A percentile compares a stretch with the other conserved stretches of the same genome.
Conservation (phyloP, 805 yeast species). For the Metschnikowia bowlesiae region DNA sequence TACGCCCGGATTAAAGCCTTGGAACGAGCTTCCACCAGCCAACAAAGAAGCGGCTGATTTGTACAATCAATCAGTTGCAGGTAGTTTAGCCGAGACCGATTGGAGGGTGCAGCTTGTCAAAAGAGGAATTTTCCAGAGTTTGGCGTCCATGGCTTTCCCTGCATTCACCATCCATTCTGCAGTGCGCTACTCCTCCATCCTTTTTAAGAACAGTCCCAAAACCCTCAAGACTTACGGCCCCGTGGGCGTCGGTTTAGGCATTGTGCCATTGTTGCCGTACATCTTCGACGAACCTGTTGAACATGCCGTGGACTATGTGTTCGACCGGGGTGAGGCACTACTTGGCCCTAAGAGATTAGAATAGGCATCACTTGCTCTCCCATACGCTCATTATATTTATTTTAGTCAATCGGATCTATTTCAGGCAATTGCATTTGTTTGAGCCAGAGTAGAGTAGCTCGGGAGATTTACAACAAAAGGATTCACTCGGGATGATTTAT, state of each 20-base stretch:
- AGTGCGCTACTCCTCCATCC: constrained; percentile 62
- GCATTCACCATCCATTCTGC: constrained; percentile 79
- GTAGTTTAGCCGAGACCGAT: constrained; percentile 45
- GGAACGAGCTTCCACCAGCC: constrained; percentile 46
- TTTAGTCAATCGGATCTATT: not conserved
- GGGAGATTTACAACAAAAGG: no score
- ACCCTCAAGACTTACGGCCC: constrained; percentile 64
- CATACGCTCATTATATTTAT: not conserved
- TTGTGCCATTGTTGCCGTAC: constrained; percentile 75
- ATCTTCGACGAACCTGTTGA: constrained; percentile 83
- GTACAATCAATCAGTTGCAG: constrained; percentile 20
- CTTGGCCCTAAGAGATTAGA: constrained; percentile 1
- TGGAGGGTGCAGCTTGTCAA: constrained; percentile 64
- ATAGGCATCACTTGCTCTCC: not conserved
- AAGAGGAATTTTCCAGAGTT: constrained; percentile 74
- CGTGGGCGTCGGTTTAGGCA: constrained; percentile 69
- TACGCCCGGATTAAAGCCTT: constrained; percentile 58
- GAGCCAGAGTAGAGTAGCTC: not conserved
- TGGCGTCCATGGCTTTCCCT: constrained; percentile 84
- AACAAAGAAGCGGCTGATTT: constrained; percentile 34
- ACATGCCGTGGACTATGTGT: constrained; percentile 55
- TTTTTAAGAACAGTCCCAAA: constrained; percentile 53
- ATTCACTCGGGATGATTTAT: no score
- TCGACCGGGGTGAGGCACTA: constrained; percentile 44
- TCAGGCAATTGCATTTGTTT: not conserved